These are phyloP conservation scores for Jamesozyma rosinii DNA, from an alignment of 805 yeast genomes.

Conservation along the genomic window DNA sequence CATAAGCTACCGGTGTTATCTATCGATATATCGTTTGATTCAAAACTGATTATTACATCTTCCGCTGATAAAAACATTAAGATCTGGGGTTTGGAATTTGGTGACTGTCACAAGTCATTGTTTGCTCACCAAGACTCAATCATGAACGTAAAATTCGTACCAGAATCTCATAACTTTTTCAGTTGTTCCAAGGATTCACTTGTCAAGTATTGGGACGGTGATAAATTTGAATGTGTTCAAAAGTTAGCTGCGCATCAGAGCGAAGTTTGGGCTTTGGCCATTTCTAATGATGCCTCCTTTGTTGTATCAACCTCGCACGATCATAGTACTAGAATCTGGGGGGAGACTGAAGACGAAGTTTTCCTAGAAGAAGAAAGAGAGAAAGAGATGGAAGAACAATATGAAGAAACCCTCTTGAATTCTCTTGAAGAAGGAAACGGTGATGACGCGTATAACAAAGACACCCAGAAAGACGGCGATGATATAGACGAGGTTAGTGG, in stretches of 20 bases:
- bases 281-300: constrained; percentile 60
- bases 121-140: constrained; percentile 96
- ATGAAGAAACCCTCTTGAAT: constrained; percentile 69
- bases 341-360: constrained; percentile 88
- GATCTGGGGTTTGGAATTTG: constrained; percentile 97
- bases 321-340: constrained; percentile 89
- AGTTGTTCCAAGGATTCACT: constrained; percentile 83
- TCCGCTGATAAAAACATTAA: constrained; percentile 96
- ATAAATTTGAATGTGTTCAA: constrained; percentile 88
- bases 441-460: constrained; percentile 34
- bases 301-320: constrained; percentile 86
- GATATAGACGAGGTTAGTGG: constrained; percentile 47
- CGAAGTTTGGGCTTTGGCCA: constrained; percentile 89
- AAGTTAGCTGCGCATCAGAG: constrained; percentile 78
- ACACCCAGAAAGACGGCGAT: constrained; percentile 32
- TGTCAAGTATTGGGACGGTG: constrained; percentile 97
- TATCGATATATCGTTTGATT: constrained; percentile 81
- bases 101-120: constrained; percentile 94
- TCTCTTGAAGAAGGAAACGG: constrained; percentile 54
- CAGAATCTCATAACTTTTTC: constrained; percentile 81
- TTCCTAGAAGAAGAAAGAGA: constrained; percentile 95
- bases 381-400: constrained; percentile 85
- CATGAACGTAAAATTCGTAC: constrained; percentile 77
- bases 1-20: constrained; percentile 93
- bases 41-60: constrained; percentile 79